Base-by-base conservation (phyloP, 768 basidiomycete genomes). In the Hypsizygus marmoreus region DNA sequence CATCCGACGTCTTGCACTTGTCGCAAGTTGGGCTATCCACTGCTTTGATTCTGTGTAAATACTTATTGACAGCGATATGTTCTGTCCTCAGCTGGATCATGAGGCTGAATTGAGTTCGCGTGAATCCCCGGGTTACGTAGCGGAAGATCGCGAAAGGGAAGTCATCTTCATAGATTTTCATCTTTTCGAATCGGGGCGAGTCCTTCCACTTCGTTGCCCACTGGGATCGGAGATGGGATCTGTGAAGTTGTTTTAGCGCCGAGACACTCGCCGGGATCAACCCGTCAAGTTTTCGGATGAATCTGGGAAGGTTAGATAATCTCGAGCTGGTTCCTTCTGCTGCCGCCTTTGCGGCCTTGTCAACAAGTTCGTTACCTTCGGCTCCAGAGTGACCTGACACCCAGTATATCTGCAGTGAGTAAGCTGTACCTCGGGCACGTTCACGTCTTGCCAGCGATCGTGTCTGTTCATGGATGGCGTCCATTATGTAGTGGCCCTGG, bases 281-380 rank as follows among this genome's bases (percentile, higher is more conserved):
- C 6, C 25, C 25, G 4, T 13, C n/a, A 2, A 32, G 24, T 8
- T 42, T 31, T 1, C 40, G 14, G 1, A 51, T n/a, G n/a, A 26
- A 19, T 22, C 12, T 4, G 9, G 45, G 50, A 6, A 51, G 23
- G 4, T 34, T 12, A n/a, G 2, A 14, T 3, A 2, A 24, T 2
- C 4, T 19, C 4, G 33, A 7, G 12, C 26, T 19, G 13, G 30
- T 23, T 1, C 45, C 45, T 20, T 34, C 32, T 40, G 43, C 45
- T 12, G 48, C 50, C 23, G 23, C 36, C 20, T 57, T 57, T 25
- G 47, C 55, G 16, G 47, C 46, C 30, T 57, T 36, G 36, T 57
- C 47, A 0, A 40, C 50, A 30, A 8, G 11, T 32, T 57, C 47
- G 24, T 57, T 57, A 3, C 53, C 45, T 12, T 33, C 12, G 13